These are phyloP conservation scores for Coemansia guatemalensis DNA, from an alignment of 192 early-diverging fungal species.

Conservation along the genomic window DNA sequence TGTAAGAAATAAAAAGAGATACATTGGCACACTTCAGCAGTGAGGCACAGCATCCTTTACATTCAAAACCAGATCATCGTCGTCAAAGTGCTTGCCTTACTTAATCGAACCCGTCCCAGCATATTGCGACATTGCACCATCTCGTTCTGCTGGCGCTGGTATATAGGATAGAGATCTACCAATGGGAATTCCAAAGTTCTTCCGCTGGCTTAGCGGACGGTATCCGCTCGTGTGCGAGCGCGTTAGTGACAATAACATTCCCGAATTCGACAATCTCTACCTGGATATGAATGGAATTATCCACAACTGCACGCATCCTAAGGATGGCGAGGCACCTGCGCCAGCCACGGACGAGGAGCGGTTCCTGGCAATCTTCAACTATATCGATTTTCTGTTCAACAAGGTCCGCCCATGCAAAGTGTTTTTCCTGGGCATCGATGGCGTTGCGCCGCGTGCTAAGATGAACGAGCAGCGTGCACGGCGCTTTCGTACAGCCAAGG, in stretches of 20 bases:
- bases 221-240: slow-evolving; percentile 94
- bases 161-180: no score
- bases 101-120: no score
- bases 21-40: no score
- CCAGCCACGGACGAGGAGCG: slow-evolving; percentile 92
- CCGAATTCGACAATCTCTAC: slow-evolving; percentile 97
- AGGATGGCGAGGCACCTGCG: slow-evolving; percentile 84
- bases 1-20: no score
- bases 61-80: no score
- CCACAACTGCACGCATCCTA: slow-evolving; percentile 94
- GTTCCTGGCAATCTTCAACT: slow-evolving; percentile 92
- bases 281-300: slow-evolving; percentile 99
- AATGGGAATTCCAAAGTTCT: slow-evolving; percentile 93
- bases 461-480: slow-evolving; percentile 99
- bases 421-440: slow-evolving; percentile 94
- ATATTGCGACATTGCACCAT: no score
- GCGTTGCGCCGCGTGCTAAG: slow-evolving; percentile 96
- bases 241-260: slow-evolving; percentile 87
- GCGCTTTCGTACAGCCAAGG: slow-evolving; percentile 93
- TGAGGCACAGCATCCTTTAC: no score
- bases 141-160: background rate
- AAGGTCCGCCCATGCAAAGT: slow-evolving; percentile 92
- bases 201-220: slow-evolving; percentile 95
- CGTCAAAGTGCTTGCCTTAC: no score
- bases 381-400: slow-evolving; percentile 90